Evolutionary conservation across 176 grass and related monocot species (phyloP), one percentile per base, ranked within the genome.

Genomic region (Aegilops tauschii): DNA sequence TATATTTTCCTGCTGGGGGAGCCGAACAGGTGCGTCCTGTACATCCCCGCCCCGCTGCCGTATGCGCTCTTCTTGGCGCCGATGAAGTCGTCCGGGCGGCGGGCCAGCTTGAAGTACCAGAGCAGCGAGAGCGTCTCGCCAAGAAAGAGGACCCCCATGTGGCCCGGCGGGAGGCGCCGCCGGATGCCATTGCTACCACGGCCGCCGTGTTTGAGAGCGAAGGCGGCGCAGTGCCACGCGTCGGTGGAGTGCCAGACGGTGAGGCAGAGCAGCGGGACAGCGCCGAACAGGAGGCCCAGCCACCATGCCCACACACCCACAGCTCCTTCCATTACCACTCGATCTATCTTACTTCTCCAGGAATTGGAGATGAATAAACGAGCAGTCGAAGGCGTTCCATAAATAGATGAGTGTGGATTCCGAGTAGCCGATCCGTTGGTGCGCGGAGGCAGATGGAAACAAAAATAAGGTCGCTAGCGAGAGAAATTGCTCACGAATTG

Each of bases 111-210:
- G 80, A 69, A 87, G 85, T 91, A 80, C 80, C 89, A 90, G 28
- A 87, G 80, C 16, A 87, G 75, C 23, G 37, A 4, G 39, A 79
- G 65, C 13, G 64, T 79, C 84, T 90, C 89, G 28, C 83, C 78
- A 9, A 90, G 5, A n/a, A 86, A 86, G 2, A 83, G 83, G 20
- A 86, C 34, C 20, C 88, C 84, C 89, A 87, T 90, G 73, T 86
- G 89, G 5, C 84, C 89, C 3, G 84, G 89, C 52, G 88, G 88
- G 75, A 90, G 69, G 13, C 44, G 40, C 5, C 21, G 14, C 2
- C n/a, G 17, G 1, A 14, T 59, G 20, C 68, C 35, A 12, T 40
- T 11, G 17, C 17, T 11, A 3, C 34, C 20, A 36, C 20, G 29
- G 18, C 37, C 4, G 3, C 68, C 7, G 17, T 69, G 8, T 3